Evolutionary conservation across 768 basidiomycete genomes (phyloP), one percentile per base, ranked within the genome.

Genomic region (Daedaleopsis nitida): DNA sequence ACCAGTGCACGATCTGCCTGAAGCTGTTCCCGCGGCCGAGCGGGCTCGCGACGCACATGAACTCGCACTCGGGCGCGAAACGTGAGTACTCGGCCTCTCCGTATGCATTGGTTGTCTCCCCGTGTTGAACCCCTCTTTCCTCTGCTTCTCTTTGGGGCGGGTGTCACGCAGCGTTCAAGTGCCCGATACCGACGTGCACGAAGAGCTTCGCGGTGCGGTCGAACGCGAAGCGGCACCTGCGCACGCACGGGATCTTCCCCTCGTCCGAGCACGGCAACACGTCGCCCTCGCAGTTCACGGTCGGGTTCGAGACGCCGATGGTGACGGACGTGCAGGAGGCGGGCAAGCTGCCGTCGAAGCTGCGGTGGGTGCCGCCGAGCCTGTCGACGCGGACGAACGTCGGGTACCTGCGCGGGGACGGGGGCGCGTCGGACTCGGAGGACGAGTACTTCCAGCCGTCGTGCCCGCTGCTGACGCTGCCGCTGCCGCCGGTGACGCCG

Each of bases 201-300:
- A 87, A 88, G 69, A 81, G 78, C 4, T 93, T 92, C 67, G 85
- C 88, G 19, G 90, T 92, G 17, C 84, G 88, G 13, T 92, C 91
- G 9, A 93, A 93, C 66, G 89, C 89, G 16, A 89, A 86, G 71
- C 82, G 91, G 37, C 91, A 93, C 68, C 79, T 90, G 39, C 86
- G 88, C 48, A 91, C 88, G 1, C 91, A 93, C 65, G 87, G 88
- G 24, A 79, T 87, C 45, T 77, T 78, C 64, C 69, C 73, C 1
- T 56, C 68, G 11, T 67, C 73, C 37, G 73, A 69, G 37, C 67
- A 69, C 58, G 59, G 50, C 38, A 60, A 45, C 65, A 62, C 64
- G 35, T 59, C 70, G 8, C 69, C 70, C 14, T 64, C 69, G 19
- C 67, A 70, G 60, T 79, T 73, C 70, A 75, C 68, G 43, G 72